Base-by-base conservation (phyloP, 164 flowering plant species). In the Dillenia turbinata region DNA sequence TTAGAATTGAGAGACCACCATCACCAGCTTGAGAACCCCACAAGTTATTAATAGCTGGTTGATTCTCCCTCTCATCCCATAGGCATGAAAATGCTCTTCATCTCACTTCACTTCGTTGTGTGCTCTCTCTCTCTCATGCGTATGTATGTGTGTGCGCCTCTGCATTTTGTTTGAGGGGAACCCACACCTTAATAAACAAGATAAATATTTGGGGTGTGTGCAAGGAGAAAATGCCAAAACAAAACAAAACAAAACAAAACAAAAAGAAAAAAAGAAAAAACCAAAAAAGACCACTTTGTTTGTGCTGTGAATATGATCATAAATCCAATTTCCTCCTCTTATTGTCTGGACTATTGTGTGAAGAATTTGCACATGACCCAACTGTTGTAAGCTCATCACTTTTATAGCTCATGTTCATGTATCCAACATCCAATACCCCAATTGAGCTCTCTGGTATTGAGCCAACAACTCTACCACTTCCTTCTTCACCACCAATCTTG, bases 381-480 rank as follows among this genome's bases (percentile, higher is more conserved):
- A 51, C 54, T 51, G 54, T 51, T 51, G n/a, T 47, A 61, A 26
- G 33, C 33, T 26, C 33, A 26, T 26, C 33, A 26, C 5, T 2
- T 26, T 26, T 1, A 26, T 26, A 26, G 33, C 33, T 26, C 33
- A 5, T 26, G 33, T 2, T 26, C 33, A 26, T 26, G 56, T 65
- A 64, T 55, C 56, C 69, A 14, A 61, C 69, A 49, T 73, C 76
- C 63, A 73, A 55, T 47, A 73, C 66, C 66, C 72, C 76, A 65
- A 52, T 44, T 54, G 76, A 69, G 48, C 76, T 73, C 15, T 65
- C 48, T 6, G 69, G 66, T 49, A 70, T 68, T 17, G 64, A 54
- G 45, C 60, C 17, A 26, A 54, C 45, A n/a, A 49, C 17, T n/a
- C 16, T 47, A 19, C 3, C 56, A 45, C 48, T 12, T 4, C 2